Evolutionary conservation across 305 asterid species (phyloP).

Genomic region (Fraxinus angustifolia): DNA sequence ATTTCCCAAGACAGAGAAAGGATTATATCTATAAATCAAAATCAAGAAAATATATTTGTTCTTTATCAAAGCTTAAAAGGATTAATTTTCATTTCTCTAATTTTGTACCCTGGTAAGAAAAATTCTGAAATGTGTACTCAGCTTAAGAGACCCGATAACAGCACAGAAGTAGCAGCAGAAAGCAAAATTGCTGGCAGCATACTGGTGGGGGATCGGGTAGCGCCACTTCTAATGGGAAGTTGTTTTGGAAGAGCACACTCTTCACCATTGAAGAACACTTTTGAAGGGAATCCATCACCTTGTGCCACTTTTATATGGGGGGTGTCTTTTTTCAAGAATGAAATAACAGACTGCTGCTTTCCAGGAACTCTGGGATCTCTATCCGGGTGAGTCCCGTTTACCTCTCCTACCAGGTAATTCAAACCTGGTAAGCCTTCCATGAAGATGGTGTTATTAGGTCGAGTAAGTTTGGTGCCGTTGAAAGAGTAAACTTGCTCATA

Average conservation of each 20-base stretch:
- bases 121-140: slow-evolving; percentile 12
- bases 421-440: slow-evolving; percentile 78
- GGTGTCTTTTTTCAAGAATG: slow-evolving; percentile 53
- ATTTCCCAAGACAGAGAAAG: neutral
- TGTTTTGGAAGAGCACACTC: slow-evolving; percentile 70
- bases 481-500: slow-evolving; percentile 68
- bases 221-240: slow-evolving; percentile 37
- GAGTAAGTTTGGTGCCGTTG: slow-evolving; percentile 53
- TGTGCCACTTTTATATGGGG: slow-evolving; percentile 30
- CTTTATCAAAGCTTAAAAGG: neutral
- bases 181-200: slow-evolving; percentile 33
- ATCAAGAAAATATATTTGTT: neutral
- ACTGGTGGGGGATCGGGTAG: slow-evolving; percentile 19
- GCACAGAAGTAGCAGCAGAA: slow-evolving; percentile 35
- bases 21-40: neutral
- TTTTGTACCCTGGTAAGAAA: neutral
- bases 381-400: slow-evolving; percentile 51
- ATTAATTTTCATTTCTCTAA: neutral
- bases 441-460: slow-evolving; percentile 44
- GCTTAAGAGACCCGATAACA: slow-evolving; percentile 33
- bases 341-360: slow-evolving; percentile 77
- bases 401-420: slow-evolving; percentile 64
- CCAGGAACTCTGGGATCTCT: slow-evolving; percentile 69
- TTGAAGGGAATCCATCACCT: slow-evolving; percentile 84
- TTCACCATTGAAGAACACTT: slow-evolving; percentile 73